phyloP scores from a whole-genome alignment of 169 alveolate species.

The Plasmodium billcollinsi region DNA sequence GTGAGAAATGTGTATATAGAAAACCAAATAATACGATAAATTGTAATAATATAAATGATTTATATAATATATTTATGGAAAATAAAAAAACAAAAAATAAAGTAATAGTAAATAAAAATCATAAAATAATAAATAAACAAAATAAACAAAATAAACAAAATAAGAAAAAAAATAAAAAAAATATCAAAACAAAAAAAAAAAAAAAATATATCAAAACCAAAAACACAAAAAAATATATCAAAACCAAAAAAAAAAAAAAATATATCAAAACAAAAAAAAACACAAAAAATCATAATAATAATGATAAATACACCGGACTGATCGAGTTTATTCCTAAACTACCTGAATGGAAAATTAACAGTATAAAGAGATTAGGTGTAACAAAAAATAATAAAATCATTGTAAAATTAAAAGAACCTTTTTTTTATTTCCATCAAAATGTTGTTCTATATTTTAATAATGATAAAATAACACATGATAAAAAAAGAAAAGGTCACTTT shows the following conservation, averaged over 20 bases:
- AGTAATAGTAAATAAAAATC: too few species aligned
- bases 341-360: slow-evolving; percentile 74
- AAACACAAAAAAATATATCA: neutral
- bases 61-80: too few species aligned
- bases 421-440: slow-evolving; percentile 25
- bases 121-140: too few species aligned
- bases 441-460: slow-evolving; percentile 17
- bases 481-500: too few species aligned
- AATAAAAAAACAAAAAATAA: too few species aligned
- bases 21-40: too few species aligned
- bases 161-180: neutral
- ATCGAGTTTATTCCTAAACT: slow-evolving; percentile 64
- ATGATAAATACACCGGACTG: slow-evolving; percentile 17
- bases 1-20: too few species aligned
- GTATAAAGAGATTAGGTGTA: slow-evolving; percentile 55
- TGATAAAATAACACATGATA: neutral
- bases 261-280: neutral
- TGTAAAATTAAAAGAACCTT: slow-evolving; percentile 13
- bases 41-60: too few species aligned
- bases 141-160: too few species aligned
- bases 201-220: neutral
- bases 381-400: slow-evolving; percentile 47
- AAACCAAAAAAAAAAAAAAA: slow-evolving; percentile 1
- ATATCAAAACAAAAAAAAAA: neutral
- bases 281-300: neutral